Base-by-base conservation (phyloP, 257 asterid species). In the Fraxinus cuspidata region DNA sequence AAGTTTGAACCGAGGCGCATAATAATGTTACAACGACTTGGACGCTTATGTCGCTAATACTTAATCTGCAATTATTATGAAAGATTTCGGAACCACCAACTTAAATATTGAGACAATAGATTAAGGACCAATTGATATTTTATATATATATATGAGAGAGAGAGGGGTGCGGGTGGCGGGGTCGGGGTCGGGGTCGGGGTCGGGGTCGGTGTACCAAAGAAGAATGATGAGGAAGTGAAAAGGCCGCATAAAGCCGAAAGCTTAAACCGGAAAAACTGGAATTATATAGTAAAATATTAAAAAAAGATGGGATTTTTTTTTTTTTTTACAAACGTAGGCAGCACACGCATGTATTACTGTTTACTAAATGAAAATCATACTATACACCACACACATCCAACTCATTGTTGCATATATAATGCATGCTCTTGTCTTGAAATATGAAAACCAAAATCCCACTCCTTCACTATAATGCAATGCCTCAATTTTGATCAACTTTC, bases 211-310 rank as follows among this genome's bases (percentile, higher is more conserved):
- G 72, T 79, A 81, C 83, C 79, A 75, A 80, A 70, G 77, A 75
- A 40, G 80, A 83, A 87, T 84, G 87, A 82, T 87, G 85, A 82
- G 78, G 83, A 74, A 58, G 78, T 81, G 80, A 7, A 84, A 87
- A 75, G 74, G 79, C 84, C 78, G 85, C 78, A 78, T 23, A 83
- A 85, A 84, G 84, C 80, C 73, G 83, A 83, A 81, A 83, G 84
- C 84, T 70, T 53, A 73, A 84, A 77, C 56, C 78, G 58, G 71
- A 77, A 29, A 77, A 79, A 19, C 64, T 6, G 64, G 64, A 53
- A 18, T 5, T 3, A 2, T 1, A 44, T 44, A 44, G 0, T 44
- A 44, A 10, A 44, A 16, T 19, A 5, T 2, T n/a, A 75, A 31
- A 65, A 27, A 74, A 49, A 53, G 53, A 75, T 74, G 64, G 21